A percentile compares a stretch with the other conserved stretches of the same genome.
Evolutionary conservation across 257 asterid species (phyloP).

Genomic region (Salvia splendens): DNA sequence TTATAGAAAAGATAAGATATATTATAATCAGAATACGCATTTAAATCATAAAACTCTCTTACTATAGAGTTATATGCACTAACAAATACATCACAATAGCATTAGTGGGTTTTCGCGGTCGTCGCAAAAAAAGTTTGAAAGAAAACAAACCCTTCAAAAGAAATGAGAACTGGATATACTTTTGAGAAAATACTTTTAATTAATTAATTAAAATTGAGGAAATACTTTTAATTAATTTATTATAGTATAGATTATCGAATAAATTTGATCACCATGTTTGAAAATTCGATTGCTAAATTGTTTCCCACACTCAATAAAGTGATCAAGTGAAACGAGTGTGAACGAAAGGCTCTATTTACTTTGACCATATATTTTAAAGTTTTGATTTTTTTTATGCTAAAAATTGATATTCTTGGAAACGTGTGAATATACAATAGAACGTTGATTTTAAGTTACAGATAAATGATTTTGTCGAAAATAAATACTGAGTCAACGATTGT

Average conservation of each 20-base stretch:
- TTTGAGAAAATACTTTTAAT: too few species aligned
- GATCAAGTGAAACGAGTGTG: not conserved
- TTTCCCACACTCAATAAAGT: constrained; percentile 25
- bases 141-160: too few species aligned
- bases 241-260: not conserved
- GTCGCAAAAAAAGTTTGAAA: too few species aligned
- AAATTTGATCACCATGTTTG: not conserved
- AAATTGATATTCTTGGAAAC: constrained; percentile 6
- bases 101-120: too few species aligned
- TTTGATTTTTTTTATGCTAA: not conserved
- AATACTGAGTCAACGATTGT: constrained; percentile 27
- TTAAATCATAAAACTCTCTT: too few species aligned
- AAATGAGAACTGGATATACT: too few species aligned
- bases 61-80: too few species aligned
- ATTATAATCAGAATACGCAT: too few species aligned
- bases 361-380: constrained; percentile 17
- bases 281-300: not conserved
- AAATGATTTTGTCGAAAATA: constrained; percentile 1
- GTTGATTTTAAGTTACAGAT: not conserved
- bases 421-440: not conserved
- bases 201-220: not conserved
- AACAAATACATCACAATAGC: too few species aligned
- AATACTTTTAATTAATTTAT: not conserved
- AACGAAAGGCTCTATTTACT: constrained; percentile 16
- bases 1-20: too few species aligned